These are phyloP conservation scores for Azolla pinnata DNA, from an alignment of 75 land plant species.

Conservation along the genomic window DNA sequence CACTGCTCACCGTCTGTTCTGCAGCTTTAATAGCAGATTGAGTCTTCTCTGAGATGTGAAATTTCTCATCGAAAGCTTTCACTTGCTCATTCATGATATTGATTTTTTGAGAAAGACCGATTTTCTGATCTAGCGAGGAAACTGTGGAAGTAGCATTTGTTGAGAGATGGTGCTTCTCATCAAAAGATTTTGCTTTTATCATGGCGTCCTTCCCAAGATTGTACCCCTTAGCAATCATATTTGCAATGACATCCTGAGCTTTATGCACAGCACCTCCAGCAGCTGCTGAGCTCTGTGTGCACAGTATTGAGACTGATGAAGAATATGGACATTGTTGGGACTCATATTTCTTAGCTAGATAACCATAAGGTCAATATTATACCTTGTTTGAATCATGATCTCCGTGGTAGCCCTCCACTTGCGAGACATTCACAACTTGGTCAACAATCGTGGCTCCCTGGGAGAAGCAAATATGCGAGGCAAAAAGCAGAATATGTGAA, in stretches of 20 bases:
- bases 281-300: no score
- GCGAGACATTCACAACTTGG: slow-evolving; percentile 51
- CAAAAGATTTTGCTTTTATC: slow-evolving; percentile 79
- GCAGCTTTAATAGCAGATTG: slow-evolving; percentile 59
- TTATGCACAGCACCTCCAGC: slow-evolving; percentile 29
- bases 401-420: slow-evolving; percentile 40
- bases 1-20: slow-evolving; percentile 62
- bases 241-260: slow-evolving; percentile 67
- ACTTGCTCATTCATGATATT: slow-evolving; percentile 81
- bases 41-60: slow-evolving; percentile 77
- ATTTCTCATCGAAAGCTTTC: slow-evolving; percentile 80
- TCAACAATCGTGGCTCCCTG: slow-evolving; percentile 90
- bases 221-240: slow-evolving; percentile 67
- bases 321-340: no score
- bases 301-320: no score
- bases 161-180: slow-evolving; percentile 74
- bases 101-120: slow-evolving; percentile 67
- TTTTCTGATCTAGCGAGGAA: slow-evolving; percentile 49
- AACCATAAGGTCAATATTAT: no score
- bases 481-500: slow-evolving; percentile 1
- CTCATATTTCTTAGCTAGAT: no score
- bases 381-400: no score
- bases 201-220: slow-evolving; percentile 71
- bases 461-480: neutral
- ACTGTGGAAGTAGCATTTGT: slow-evolving; percentile 79